Conservation (phyloP, 179 eudicot species). For the Silene noctiflora region DNA sequence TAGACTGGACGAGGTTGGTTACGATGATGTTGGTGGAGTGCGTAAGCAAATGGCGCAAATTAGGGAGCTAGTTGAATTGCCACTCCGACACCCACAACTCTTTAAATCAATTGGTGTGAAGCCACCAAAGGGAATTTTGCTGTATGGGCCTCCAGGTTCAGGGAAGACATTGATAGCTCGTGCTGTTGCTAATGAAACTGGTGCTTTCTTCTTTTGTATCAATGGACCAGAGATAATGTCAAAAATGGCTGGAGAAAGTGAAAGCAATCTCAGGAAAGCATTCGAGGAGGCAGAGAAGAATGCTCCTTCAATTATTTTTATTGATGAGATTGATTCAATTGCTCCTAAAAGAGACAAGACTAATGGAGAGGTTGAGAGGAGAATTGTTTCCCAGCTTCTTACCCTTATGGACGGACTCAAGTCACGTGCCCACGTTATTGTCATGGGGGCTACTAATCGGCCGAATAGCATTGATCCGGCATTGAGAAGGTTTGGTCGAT, state of each 20-base stretch:
- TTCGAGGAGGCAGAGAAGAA: slow-evolving; percentile 95
- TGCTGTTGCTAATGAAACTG: slow-evolving; percentile 94
- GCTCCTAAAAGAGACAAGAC: slow-evolving; percentile 94
- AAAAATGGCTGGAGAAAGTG: slow-evolving; percentile 90
- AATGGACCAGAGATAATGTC: slow-evolving; percentile 96
- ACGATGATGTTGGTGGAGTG: slow-evolving; percentile 93
- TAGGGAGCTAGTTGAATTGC: slow-evolving; percentile 79
- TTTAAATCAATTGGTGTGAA: slow-evolving; percentile 87
- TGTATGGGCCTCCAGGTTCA: slow-evolving; percentile 93
- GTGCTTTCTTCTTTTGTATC: slow-evolving; percentile 85
- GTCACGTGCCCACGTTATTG: slow-evolving; percentile 83
- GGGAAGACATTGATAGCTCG: slow-evolving; percentile 87
- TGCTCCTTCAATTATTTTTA: slow-evolving; percentile 82
- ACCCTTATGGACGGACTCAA: slow-evolving; percentile 94
- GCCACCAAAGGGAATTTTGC: slow-evolving; percentile 86
- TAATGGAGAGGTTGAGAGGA: slow-evolving; percentile 90
- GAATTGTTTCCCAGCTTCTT: slow-evolving; percentile 87
- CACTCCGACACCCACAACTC: slow-evolving; percentile 79
- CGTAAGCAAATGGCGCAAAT: slow-evolving; percentile 95
- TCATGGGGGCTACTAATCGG: slow-evolving; percentile 89
- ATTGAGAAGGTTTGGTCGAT: slow-evolving; percentile 77
- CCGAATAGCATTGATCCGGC: slow-evolving; percentile 96
- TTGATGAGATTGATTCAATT: slow-evolving; percentile 93
- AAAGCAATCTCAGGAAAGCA: slow-evolving; percentile 91
- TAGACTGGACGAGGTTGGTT: slow-evolving; percentile 78